phyloP scores from a whole-genome alignment of 2,329 filamentous ascomycete species.

The Phaeosphaeriaceae sp. region DNA sequence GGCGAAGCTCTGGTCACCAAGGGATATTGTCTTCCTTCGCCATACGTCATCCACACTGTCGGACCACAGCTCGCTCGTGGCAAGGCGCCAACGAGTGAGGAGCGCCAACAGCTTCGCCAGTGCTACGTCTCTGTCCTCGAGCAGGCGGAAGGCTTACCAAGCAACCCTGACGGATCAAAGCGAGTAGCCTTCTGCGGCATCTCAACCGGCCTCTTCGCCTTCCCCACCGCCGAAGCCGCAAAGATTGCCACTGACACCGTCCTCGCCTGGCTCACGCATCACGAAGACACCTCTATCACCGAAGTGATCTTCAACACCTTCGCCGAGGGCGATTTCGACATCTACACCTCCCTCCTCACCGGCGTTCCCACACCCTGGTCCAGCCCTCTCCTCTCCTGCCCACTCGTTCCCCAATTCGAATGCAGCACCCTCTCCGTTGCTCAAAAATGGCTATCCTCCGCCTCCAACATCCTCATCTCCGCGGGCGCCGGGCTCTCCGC shows the following conservation, averaged over 20 bases:
- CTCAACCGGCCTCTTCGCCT: constrained; percentile 48
- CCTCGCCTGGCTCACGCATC: constrained; percentile 33
- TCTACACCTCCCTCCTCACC: constrained; percentile 24
- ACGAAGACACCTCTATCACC: constrained; percentile 34
- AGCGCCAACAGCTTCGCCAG: constrained; percentile 30
- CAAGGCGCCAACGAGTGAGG: constrained; percentile 20
- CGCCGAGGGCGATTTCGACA: constrained; percentile 31
- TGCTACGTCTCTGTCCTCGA: constrained; percentile 43
- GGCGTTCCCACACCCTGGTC: constrained; percentile 1
- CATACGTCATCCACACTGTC: constrained; percentile 45
- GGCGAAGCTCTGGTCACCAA: constrained; percentile 38
- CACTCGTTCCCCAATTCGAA: constrained; percentile 5
- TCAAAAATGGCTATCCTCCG: constrained; percentile 32
- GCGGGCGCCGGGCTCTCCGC: constrained; percentile 48
- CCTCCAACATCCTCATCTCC: constrained; percentile 37
- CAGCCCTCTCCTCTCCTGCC: neutral
- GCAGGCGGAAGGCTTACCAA: constrained; percentile 32
- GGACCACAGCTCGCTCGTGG: constrained; percentile 41
- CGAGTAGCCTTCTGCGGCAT: constrained; percentile 45
- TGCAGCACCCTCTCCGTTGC: constrained; percentile 9
- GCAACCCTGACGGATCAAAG: constrained; percentile 31
- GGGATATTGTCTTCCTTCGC: constrained; percentile 37
- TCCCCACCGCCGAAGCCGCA: constrained; percentile 37
- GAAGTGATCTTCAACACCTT: constrained; percentile 47
- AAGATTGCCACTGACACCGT: constrained; percentile 38